Conservation (phyloP, 2,329 filamentous ascomycete species). For the Mariannaea sp. region DNA sequence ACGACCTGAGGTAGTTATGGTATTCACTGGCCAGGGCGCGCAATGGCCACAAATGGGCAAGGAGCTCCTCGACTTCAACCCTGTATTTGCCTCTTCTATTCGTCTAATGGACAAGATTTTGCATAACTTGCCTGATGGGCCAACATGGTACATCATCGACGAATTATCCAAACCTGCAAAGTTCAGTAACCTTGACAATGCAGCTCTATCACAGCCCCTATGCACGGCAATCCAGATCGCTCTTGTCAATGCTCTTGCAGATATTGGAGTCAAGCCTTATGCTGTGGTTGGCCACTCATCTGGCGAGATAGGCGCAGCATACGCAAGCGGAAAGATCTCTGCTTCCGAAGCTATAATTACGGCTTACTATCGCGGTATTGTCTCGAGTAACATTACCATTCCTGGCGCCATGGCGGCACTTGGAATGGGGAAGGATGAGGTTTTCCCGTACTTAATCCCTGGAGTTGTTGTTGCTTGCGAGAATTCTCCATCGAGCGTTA, state of each 20-base stretch:
- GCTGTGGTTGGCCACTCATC: constrained; percentile 49
- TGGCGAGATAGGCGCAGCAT: constrained; percentile 53
- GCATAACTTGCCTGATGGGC: background rate
- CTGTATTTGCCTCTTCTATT: constrained; percentile 14
- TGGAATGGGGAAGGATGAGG: constrained; percentile 40
- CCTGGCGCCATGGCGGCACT: constrained; percentile 45
- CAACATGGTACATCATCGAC: constrained; percentile 27
- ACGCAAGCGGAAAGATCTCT: constrained; percentile 45
- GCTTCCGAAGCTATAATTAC: constrained; percentile 44
- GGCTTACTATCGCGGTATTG: constrained; percentile 47
- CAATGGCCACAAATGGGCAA: constrained; percentile 42
- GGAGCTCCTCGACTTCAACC: constrained; percentile 25
- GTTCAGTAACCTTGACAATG: constrained; percentile 36
- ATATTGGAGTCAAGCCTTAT: constrained; percentile 39
- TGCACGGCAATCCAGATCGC: constrained; percentile 52
- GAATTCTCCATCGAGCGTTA: constrained; percentile 44
- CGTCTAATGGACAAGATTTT: constrained; percentile 13
- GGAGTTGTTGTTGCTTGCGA: constrained; percentile 42
- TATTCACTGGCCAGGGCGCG: constrained; percentile 45
- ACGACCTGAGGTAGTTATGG: constrained; percentile 18
- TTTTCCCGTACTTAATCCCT: constrained; percentile 32
- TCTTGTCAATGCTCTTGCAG: constrained; percentile 45
- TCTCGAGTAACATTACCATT: background rate
- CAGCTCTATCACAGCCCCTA: constrained; percentile 44
- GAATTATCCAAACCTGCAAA: constrained; percentile 23